Percentiles rank a stretch among this genome's conserved stretches.
Conservation (phyloP, 208 protist genomes). For the Strigomonas culicis region DNA sequence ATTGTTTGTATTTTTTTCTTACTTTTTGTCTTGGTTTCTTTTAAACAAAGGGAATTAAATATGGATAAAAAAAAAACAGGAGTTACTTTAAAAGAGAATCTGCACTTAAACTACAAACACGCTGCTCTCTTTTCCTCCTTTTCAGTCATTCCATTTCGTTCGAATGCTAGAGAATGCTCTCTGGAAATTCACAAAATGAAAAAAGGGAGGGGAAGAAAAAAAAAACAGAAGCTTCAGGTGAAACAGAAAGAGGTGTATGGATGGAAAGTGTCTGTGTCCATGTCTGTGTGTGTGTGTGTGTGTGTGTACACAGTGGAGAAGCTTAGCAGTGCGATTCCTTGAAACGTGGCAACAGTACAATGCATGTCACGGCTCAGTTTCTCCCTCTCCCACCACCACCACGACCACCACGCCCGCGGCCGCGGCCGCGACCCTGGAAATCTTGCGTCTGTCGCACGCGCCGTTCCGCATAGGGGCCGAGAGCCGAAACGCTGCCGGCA, state of each 20-base stretch:
- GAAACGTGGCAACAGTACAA: too few species aligned
- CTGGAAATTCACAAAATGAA: not conserved
- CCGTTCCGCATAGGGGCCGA: constrained; percentile 65
- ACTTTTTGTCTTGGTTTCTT: not conserved
- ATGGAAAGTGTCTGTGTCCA: too few species aligned
- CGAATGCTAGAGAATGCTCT: too few species aligned
- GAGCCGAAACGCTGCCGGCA: constrained; percentile 46
- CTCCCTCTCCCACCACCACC: constrained; percentile 28
- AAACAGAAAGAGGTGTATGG: too few species aligned
- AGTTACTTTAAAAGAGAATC: constrained; percentile 1
- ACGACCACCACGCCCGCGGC: constrained; percentile 40
- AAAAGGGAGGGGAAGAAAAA: not conserved
- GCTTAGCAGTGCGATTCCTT: too few species aligned
- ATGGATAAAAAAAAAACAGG: constrained; percentile 1
- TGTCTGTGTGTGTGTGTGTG: too few species aligned
- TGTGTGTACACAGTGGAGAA: too few species aligned
- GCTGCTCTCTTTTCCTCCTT: not conserved
- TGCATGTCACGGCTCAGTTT: constrained; percentile 12
- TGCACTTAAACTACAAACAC: not conserved
- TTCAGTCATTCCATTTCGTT: not conserved
- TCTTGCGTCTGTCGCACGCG: constrained; percentile 42
- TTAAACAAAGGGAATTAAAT: constrained; percentile 5
- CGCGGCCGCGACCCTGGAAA: constrained; percentile 31
- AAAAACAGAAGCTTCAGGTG: not conserved
- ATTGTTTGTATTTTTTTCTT: constrained; percentile 1